Percentiles rank a stretch among this genome's conserved stretches.
phyloP scores from a whole-genome alignment of 257 asterid species.

The Oldenlandia corymbosa region DNA sequence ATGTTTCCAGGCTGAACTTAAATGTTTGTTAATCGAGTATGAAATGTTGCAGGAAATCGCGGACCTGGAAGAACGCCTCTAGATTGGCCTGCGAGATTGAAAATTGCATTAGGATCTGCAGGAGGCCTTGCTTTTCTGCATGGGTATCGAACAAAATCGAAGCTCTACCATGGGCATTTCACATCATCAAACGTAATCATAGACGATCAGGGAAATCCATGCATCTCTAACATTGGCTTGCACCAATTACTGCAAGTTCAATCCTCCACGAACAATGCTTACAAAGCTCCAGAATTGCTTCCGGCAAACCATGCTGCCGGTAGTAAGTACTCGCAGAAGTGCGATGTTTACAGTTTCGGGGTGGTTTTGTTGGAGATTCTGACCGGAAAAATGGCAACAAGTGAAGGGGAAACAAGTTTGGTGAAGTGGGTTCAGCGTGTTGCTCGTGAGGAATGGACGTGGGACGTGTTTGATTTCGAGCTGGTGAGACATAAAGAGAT shows the following conservation, averaged over 20 bases:
- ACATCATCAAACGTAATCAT: slow-evolving; percentile 33
- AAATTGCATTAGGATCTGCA: slow-evolving; percentile 34
- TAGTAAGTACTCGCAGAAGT: slow-evolving; percentile 22
- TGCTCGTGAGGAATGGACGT: slow-evolving; percentile 31
- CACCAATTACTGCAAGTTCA: slow-evolving; percentile 19
- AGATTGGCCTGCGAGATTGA: slow-evolving; percentile 38
- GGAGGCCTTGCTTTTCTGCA: slow-evolving; percentile 30
- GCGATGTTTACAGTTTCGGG: slow-evolving; percentile 36
- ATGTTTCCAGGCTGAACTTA: neutral
- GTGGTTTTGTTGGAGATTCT: slow-evolving; percentile 31
- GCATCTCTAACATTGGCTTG: slow-evolving; percentile 29
- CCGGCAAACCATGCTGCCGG: neutral
- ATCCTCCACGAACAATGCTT: slow-evolving; percentile 18
- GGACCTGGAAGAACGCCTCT: slow-evolving; percentile 45
- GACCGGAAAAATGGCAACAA: slow-evolving; percentile 29
- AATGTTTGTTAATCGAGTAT: neutral
- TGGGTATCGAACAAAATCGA: slow-evolving; percentile 25
- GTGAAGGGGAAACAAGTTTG: slow-evolving; percentile 22
- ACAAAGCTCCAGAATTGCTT: slow-evolving; percentile 26
- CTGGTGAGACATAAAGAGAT: slow-evolving; percentile 31
- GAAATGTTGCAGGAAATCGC: slow-evolving; percentile 23
- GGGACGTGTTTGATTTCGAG: slow-evolving; percentile 41
- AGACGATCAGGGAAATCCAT: slow-evolving; percentile 30
- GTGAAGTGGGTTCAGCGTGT: slow-evolving; percentile 32
- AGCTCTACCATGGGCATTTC: slow-evolving; percentile 30